A percentile compares a stretch with the other conserved stretches of the same genome.
Evolutionary conservation across 805 yeast species (phyloP).

Genomic region (Diddensiella caesifluorescens): DNA sequence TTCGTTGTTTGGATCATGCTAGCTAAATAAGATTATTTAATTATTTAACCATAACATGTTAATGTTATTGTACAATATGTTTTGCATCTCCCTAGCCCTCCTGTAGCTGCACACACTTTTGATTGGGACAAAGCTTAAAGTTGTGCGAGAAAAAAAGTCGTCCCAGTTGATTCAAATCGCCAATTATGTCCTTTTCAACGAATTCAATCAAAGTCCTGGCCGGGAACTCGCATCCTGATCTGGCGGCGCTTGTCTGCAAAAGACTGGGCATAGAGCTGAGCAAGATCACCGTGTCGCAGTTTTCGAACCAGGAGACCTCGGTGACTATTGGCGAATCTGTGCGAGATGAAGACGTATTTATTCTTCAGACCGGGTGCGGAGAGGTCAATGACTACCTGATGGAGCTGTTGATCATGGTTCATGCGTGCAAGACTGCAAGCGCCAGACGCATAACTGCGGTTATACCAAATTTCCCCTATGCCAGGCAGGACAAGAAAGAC

Average conservation of each 20-base stretch:
- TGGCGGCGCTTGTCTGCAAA: slow-evolving; percentile 66
- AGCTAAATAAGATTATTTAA: background rate
- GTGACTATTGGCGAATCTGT: slow-evolving; percentile 83
- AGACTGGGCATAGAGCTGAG: slow-evolving; percentile 62
- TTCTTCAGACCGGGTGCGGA: slow-evolving; percentile 81
- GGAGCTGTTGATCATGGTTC: slow-evolving; percentile 84
- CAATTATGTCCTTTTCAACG: slow-evolving; percentile 21
- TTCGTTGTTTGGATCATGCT: slow-evolving; percentile 18
- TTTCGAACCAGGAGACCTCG: slow-evolving; percentile 83
- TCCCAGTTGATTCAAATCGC: no score
- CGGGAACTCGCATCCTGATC: slow-evolving; percentile 80
- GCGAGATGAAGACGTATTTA: slow-evolving; percentile 85
- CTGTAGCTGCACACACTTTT: no score
- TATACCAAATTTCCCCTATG: slow-evolving; percentile 93
- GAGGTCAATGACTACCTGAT: slow-evolving; percentile 78
- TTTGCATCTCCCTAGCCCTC: no score
- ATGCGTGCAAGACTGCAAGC: slow-evolving; percentile 94
- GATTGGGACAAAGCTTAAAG: no score
- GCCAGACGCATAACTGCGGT: slow-evolving; percentile 93
- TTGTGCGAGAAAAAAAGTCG: no score
- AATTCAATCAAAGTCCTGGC: slow-evolving; percentile 55
- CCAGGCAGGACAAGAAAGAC: slow-evolving; percentile 95
- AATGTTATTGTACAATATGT: no score
- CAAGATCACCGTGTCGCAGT: slow-evolving; percentile 75
- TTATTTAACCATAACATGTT: no score